These are phyloP conservation scores for Plasmodium fragile DNA, from an alignment of 169 alveolate species.

Conservation along the genomic window DNA sequence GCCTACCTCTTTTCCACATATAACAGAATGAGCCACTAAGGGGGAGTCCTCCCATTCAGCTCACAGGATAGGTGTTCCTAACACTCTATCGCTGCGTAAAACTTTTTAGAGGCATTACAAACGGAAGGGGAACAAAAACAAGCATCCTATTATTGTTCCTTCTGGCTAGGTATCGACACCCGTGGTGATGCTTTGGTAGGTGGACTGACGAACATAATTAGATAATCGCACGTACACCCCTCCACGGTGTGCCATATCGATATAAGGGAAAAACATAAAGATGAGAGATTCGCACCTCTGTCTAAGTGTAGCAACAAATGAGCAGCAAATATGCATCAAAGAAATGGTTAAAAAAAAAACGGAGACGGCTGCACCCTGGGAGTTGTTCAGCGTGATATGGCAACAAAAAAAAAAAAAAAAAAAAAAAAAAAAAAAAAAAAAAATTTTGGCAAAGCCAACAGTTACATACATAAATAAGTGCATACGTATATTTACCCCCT, in stretches of 20 bases:
- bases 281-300: conserved; percentile 7
- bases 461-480: conserved; percentile 3
- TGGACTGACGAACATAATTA: not conserved
- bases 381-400: not conserved
- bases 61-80: not conserved
- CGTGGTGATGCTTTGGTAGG: not conserved
- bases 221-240: not conserved
- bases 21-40: not conserved
- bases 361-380: not conserved
- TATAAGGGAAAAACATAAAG: not conserved
- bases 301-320: conserved; percentile 21
- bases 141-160: not conserved
- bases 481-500: not conserved
- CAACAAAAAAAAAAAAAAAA: not conserved
- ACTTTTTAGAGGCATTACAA: not conserved
- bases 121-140: not conserved
- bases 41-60: not conserved
- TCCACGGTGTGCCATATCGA: not conserved
- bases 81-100: not conserved
- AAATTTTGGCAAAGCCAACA: not conserved
- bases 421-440: not conserved
- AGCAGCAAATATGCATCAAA: not conserved
- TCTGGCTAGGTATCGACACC: not conserved
- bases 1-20: not conserved
- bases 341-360: not conserved